A percentile compares a stretch with the other conserved stretches of the same genome.
These are phyloP conservation scores for Erodium trifolium DNA, from an alignment of 441 rosid species.

Conservation along the genomic window DNA sequence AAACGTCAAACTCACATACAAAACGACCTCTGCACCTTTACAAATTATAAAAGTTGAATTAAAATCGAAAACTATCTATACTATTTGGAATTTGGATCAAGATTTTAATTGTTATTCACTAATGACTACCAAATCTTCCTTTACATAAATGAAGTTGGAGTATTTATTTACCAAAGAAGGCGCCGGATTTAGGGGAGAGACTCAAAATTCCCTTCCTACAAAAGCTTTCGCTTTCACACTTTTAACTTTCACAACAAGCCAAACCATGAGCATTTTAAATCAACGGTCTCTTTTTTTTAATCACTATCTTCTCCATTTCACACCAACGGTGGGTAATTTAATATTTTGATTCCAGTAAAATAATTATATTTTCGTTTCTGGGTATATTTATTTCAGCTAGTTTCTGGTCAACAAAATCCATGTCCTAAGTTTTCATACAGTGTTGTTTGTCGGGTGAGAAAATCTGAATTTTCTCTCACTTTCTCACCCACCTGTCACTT, in stretches of 20 bases:
- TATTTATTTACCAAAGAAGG: conserved; percentile 8
- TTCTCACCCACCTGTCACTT: conserved; percentile 37
- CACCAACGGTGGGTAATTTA: too few species aligned
- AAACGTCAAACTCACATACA: too few species aligned
- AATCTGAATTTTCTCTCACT: conserved; percentile 16
- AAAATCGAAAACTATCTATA: too few species aligned
- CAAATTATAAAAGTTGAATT: too few species aligned
- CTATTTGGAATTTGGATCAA: too few species aligned
- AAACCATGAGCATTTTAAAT: conserved; percentile 5
- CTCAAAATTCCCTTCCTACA: background rate
- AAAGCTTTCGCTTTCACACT: conserved; percentile 15
- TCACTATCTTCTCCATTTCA: too few species aligned
- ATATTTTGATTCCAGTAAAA: background rate
- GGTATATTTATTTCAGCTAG: background rate
- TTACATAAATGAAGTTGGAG: too few species aligned
- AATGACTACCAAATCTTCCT: too few species aligned
- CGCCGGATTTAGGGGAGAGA: conserved; percentile 35
- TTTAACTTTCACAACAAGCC: conserved; percentile 27
- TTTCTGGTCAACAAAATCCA: conserved; percentile 26
- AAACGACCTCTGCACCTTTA: too few species aligned
- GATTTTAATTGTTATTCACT: too few species aligned
- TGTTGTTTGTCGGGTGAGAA: conserved; percentile 46
- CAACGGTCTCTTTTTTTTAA: background rate
- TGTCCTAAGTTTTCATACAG: conserved; percentile 31
- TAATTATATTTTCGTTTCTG: background rate